Conservation (phyloP, 228 moss, liverwort and hornwort genomes). For the Sphagnum fallax region DNA sequence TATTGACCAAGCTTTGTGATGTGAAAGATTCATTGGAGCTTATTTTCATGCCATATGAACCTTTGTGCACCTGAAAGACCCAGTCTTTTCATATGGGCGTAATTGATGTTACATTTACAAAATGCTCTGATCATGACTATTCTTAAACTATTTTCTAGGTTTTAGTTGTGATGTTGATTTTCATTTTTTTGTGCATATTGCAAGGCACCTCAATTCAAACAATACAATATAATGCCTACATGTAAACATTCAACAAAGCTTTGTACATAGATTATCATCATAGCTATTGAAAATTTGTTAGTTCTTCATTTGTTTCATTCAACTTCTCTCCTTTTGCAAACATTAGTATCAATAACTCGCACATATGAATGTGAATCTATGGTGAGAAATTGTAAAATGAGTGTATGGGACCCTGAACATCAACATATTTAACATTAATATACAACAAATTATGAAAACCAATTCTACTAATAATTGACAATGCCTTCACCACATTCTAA, state of each 20-base stretch:
- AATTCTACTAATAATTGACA: too few species aligned
- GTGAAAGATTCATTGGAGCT: too few species aligned
- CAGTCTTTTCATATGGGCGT: too few species aligned
- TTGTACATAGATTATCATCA: slow-evolving; percentile 13
- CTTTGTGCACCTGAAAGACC: too few species aligned
- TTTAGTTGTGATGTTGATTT: not conserved
- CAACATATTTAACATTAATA: not conserved
- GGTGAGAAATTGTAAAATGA: slow-evolving; percentile 6
- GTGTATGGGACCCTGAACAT: slow-evolving; percentile 16
- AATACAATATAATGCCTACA: slow-evolving; percentile 36
- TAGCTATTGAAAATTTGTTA: slow-evolving; percentile 8
- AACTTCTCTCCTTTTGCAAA: slow-evolving; percentile 38
- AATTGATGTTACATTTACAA: not conserved
- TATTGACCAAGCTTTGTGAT: too few species aligned
- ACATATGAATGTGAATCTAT: slow-evolving; percentile 14
- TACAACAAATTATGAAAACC: too few species aligned
- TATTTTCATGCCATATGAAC: not conserved
- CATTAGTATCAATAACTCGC: slow-evolving; percentile 25
- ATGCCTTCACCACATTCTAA: too few species aligned
- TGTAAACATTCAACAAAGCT: slow-evolving; percentile 26
- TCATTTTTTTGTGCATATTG: too few species aligned
- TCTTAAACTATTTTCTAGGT: not conserved
- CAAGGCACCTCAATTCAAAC: slow-evolving; percentile 39
- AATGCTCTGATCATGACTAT: not conserved
- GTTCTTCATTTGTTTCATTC: slow-evolving; percentile 28